Base-by-base conservation (phyloP, 2,329 filamentous ascomycete species). In the Verticillium longisporum region DNA sequence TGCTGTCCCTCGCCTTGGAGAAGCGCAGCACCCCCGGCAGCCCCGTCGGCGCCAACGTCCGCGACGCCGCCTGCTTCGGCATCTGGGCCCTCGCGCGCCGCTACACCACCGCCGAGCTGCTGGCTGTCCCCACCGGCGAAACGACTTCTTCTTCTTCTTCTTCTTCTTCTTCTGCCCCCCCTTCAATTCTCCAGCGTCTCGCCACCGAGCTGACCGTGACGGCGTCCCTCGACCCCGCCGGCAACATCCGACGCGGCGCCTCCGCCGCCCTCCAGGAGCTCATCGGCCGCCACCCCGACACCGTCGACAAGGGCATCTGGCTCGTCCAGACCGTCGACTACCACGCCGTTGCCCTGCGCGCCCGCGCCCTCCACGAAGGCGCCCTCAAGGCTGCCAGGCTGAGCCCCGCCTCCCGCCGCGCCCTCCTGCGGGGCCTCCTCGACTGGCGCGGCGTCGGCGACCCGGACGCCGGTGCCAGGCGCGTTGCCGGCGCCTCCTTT, bases 211-310 rank as follows among this genome's bases (percentile, higher is more conserved):
- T 99, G 14, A 84, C 96, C 0, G 85, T 90, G 13, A 86, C 91
- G 1, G 92, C 91, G 6, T 95, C 89, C 64, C 80, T 97, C 6
- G 95, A 99, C 70, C 88, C 94, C 1, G 88, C 91, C 11, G 95
- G 95, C 3, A 99, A 99, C 67, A 97, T 99, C 67, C 84, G 95
- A 59, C 86, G 95, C 66, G 95, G 94, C 3, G 89, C 94, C 34
- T 98, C 95, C 32, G 95, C 95, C 54, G 95, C 95, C 2, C 77
- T 99, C 41, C 95, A 99, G 71, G 95, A 99, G 72, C 81, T 99
- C 14, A 89, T 98, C 62, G 95, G 95, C 11, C 87, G 95, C 10
- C 94, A 99, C 74, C 94, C 95, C 0, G 88, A 97, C 68, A 92
- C 85, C 0, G 86, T 98, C 37, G 79, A 83, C 15, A 80, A 92